phyloP scores from a whole-genome alignment of 225 moss, liverwort and hornwort species.

The Pleurozium schreberi region DNA sequence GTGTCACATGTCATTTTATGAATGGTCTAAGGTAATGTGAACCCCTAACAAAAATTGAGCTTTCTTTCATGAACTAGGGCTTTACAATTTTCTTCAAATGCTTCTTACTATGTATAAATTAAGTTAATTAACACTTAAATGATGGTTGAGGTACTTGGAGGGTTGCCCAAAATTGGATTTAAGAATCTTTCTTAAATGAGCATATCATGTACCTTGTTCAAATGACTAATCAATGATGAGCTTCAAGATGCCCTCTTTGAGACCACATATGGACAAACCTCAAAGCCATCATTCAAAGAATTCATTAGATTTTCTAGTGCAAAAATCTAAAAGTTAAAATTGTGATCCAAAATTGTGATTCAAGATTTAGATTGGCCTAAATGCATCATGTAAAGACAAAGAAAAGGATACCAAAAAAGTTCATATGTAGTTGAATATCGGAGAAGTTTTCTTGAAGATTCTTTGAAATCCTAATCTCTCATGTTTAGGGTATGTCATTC shows the following conservation, averaged over 20 bases:
- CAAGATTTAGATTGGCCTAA: too few species aligned
- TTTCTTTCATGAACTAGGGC: neutral
- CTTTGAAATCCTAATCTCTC: accelerated
- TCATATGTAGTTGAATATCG: neutral
- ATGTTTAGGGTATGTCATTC: accelerated
- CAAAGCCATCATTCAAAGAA: neutral
- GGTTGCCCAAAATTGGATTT: neutral
- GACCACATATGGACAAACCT: neutral
- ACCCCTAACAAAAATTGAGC: too few species aligned
- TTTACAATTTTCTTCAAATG: neutral
- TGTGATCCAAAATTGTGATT: too few species aligned
- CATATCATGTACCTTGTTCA: neutral
- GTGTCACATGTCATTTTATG: too few species aligned
- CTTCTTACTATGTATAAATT: too few species aligned
- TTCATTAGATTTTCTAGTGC: neutral
- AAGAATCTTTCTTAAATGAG: neutral
- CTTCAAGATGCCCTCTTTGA: accelerated
- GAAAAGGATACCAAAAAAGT: too few species aligned
- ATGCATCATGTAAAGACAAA: too few species aligned
- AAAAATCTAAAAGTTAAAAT: neutral
- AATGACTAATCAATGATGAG: neutral
- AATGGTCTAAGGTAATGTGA: too few species aligned
- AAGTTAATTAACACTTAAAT: neutral
- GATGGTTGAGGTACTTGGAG: accelerated
- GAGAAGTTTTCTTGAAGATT: accelerated